Evolutionary conservation across 345 rosid genomes (phyloP).

Genomic region (Eucalyptus paniculata): DNA sequence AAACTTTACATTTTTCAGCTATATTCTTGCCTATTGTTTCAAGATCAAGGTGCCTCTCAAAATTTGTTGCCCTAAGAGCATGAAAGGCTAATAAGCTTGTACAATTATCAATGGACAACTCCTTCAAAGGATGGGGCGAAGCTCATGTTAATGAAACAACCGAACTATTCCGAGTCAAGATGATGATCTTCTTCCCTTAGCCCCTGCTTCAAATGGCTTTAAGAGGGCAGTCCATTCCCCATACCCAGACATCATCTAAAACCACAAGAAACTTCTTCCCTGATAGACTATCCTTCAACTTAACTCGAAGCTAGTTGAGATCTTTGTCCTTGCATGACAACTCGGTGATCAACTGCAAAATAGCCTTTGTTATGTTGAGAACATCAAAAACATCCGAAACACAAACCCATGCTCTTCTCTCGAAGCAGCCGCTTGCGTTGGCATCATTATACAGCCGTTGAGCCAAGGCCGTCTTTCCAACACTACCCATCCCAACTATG

Average conservation of each 20-base stretch:
- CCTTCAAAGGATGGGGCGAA: neutral
- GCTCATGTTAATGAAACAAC: neutral
- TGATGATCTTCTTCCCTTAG: neutral
- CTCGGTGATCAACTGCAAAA: accelerated
- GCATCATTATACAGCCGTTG: neutral
- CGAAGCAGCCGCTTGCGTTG: accelerated
- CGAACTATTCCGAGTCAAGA: accelerated
- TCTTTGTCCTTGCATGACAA: no score
- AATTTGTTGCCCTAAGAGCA: neutral
- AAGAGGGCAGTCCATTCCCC: neutral
- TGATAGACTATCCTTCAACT: no score
- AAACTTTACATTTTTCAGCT: neutral
- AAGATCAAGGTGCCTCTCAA: neutral
- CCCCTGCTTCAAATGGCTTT: neutral
- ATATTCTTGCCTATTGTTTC: neutral
- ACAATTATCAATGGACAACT: neutral
- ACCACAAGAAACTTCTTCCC: neutral
- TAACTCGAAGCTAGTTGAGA: no score
- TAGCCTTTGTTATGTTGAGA: no score
- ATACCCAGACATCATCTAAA: neutral
- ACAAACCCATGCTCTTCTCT: neutral
- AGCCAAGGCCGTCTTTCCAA: neutral
- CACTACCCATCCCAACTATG: neutral
- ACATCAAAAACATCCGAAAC: no score
- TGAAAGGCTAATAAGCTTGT: neutral